Evolutionary conservation across 2,329 filamentous ascomycete genomes (phyloP), one percentile per base, ranked within the genome.

Genomic region (Diaporthe humulicola): DNA sequence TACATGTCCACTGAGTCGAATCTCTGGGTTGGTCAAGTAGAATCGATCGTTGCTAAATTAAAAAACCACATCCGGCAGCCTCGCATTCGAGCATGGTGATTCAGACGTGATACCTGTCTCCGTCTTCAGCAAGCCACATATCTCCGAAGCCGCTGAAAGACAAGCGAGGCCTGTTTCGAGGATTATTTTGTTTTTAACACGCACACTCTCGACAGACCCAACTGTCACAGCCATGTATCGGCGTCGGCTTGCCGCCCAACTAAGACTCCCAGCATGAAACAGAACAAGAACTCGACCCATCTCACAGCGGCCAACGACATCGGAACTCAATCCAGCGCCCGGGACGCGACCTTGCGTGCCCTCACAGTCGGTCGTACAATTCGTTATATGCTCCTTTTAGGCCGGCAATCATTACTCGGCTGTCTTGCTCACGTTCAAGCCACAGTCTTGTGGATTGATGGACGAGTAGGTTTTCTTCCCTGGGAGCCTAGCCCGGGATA

Each of bases 141-240:
- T 4, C 82, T 82, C 8, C 40, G 56, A 5, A 74, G n/a, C n/a
- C n/a, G 77, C n/a, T 12, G 2, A 75, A 82, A 3, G 76, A 82
- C 61, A 66, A 76, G 12, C 15, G 38, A 25, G 7, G 73, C 77
- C 7, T 79, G 77, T 19, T 75, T 82, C 42, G 84, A 84, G 7
- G 80, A 86, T 15, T 87, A 86, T 78, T 83, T 82, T 38, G 85
- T 85, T 36, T 86, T 82, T 79, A 79, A 77, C 87, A 61, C 82
- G 81, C 36, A n/a, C n/a, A n/a, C n/a, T n/a, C 12, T 25, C 60
- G 80, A 28, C 81, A 83, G 14, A 76, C 78, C n/a, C 85, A 30
- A 78, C 79, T 10, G 73, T 87, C 17, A 19, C 28, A 14, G 25
- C 85, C 85, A 1, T 86, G 86, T 77, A 79, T 83, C 36, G 84